phyloP scores from a whole-genome alignment of 2,329 filamentous ascomycete species.

The Fusarium sp. region DNA sequence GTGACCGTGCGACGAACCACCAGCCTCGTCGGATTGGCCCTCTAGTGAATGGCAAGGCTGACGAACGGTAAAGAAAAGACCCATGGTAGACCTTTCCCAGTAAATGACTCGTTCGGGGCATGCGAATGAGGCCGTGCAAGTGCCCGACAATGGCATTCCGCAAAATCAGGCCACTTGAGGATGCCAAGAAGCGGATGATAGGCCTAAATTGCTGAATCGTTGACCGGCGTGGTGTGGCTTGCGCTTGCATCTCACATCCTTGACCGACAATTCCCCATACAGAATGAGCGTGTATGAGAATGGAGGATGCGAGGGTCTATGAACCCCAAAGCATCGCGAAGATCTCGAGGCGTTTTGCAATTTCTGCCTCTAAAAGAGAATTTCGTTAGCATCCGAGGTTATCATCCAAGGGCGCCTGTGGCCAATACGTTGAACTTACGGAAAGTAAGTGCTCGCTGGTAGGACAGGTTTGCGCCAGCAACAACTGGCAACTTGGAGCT shows the following conservation, averaged over 20 bases:
- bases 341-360: neutral
- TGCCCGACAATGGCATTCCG: constrained; percentile 37
- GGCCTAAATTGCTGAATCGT: constrained; percentile 34
- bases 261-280: constrained; percentile 39
- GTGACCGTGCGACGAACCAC: neutral
- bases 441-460: constrained; percentile 1
- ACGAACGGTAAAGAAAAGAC: constrained; percentile 18
- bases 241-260: constrained; percentile 38
- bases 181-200: constrained; percentile 33
- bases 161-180: constrained; percentile 42
- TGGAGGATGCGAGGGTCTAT: constrained; percentile 1
- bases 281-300: constrained; percentile 14
- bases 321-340: constrained; percentile 1
- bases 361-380: constrained; percentile 9
- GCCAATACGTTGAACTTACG: neutral
- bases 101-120: constrained; percentile 33
- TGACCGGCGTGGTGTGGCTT: constrained; percentile 43
- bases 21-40: constrained; percentile 27
- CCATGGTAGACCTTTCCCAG: constrained; percentile 8
- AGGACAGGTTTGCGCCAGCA: neutral
- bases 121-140: constrained; percentile 32
- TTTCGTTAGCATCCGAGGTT: constrained; percentile 13
- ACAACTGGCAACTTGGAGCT: neutral
- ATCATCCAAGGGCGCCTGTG: neutral
- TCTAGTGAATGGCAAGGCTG: constrained; percentile 28